These are phyloP conservation scores for Vanrija humicola DNA, from an alignment of 1,284 basidiomycete genomes.

Conservation along the genomic window DNA sequence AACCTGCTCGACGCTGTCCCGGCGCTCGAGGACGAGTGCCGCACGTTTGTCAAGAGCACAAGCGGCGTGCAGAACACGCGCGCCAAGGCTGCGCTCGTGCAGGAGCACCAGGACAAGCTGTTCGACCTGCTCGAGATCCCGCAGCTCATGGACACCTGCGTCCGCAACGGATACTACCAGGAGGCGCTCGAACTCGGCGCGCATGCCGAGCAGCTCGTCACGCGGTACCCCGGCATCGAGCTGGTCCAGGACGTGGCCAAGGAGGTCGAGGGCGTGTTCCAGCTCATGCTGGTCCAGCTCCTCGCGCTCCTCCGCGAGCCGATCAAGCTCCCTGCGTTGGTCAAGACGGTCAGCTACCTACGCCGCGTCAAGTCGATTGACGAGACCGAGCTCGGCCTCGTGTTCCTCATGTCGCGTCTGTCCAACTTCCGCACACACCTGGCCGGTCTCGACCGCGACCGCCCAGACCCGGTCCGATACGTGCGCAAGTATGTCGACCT, in stretches of 20 bases:
- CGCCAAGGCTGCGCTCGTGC: conserved; percentile 68
- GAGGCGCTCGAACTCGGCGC: conserved; percentile 79
- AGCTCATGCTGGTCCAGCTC: conserved; percentile 58
- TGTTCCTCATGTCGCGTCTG: conserved; percentile 63
- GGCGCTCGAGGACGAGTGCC: conserved; percentile 63
- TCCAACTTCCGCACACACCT: conserved; percentile 55
- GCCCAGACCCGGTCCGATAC: conserved; percentile 68
- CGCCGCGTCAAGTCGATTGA: conserved; percentile 66
- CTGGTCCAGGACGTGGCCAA: conserved; percentile 60
- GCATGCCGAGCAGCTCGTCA: conserved; percentile 58
- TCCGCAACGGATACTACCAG: conserved; percentile 82
- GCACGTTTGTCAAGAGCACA: conserved; percentile 60
- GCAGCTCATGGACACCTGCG: conserved; percentile 81
- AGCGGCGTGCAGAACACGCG: conserved; percentile 61
- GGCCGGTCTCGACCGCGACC: conserved; percentile 44
- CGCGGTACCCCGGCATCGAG: conserved; percentile 50
- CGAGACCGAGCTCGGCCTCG: conserved; percentile 63
- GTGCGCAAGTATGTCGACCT: conserved; percentile 82
- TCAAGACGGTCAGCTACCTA: conserved; percentile 80
- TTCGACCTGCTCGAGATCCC: conserved; percentile 86
- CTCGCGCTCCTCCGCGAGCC: conserved; percentile 74
- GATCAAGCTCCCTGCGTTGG: conserved; percentile 80
- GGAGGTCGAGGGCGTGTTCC: conserved; percentile 65
- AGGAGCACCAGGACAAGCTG: conserved; percentile 86
- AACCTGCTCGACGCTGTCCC: conserved; percentile 65